Evolutionary conservation across 345 rosid genomes (phyloP).

Genomic region (Bruguiera gymnorhiza): DNA sequence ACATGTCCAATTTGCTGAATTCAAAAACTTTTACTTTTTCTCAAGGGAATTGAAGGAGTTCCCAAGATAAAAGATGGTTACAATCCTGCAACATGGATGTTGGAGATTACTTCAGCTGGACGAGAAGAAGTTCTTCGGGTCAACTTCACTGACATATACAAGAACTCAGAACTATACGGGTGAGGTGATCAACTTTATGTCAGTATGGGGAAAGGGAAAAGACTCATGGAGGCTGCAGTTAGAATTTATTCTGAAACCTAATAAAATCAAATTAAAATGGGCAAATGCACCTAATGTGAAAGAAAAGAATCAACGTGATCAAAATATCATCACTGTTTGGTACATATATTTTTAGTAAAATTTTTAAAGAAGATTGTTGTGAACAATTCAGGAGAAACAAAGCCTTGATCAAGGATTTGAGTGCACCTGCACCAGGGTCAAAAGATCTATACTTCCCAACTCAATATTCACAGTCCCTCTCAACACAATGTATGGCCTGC

Average conservation of each 20-base stretch:
- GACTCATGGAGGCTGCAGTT: neutral
- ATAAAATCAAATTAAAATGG: neutral
- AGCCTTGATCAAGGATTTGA: constrained; percentile 45
- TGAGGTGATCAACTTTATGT: constrained; percentile 15
- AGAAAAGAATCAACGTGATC: no score
- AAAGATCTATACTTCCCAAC: constrained; percentile 48
- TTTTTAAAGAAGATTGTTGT: neutral
- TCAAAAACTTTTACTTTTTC: neutral
- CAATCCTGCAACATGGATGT: constrained; percentile 81
- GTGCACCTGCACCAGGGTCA: constrained; percentile 37
- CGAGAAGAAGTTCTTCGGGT: constrained; percentile 44
- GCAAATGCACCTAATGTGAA: no score
- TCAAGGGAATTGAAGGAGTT: constrained; percentile 47
- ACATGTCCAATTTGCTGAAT: neutral
- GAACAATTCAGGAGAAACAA: constrained; percentile 54
- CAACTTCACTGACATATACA: constrained; percentile 43
- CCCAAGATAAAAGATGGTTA: constrained; percentile 56
- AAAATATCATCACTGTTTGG: no score
- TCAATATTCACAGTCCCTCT: constrained; percentile 41
- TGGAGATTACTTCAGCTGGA: constrained; percentile 52
- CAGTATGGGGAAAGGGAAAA: neutral
- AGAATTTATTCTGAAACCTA: neutral
- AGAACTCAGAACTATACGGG: constrained; percentile 50
- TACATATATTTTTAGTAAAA: no score
- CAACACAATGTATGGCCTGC: constrained; percentile 53